These are phyloP conservation scores for Diplodia mutila DNA, from an alignment of 2,329 filamentous ascomycete species.

Conservation along the genomic window DNA sequence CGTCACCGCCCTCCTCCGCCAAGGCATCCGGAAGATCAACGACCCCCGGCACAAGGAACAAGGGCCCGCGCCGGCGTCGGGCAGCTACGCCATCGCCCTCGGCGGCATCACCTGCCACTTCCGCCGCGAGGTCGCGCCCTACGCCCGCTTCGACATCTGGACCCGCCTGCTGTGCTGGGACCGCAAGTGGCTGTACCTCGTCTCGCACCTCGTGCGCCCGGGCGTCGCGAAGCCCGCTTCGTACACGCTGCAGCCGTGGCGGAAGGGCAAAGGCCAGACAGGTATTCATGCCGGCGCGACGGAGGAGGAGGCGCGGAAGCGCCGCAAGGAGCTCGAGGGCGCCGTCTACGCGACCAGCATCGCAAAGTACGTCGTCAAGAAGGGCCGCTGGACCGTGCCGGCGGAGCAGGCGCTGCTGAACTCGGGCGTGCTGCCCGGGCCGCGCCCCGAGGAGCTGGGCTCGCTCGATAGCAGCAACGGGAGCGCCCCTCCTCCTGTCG, in stretches of 20 bases:
- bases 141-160: slow-evolving; percentile 53
- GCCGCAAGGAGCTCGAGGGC: slow-evolving; percentile 38
- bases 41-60: background rate
- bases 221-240: slow-evolving; percentile 43
- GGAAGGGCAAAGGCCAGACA: slow-evolving; percentile 31
- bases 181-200: slow-evolving; percentile 55
- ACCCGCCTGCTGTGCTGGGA: slow-evolving; percentile 54
- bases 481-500: slow-evolving; percentile 20
- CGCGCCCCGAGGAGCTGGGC: slow-evolving; percentile 44
- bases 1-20: slow-evolving; percentile 60
- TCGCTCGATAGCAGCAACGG: slow-evolving; percentile 18
- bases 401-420: slow-evolving; percentile 75
- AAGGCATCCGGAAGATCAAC: slow-evolving; percentile 41
- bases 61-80: no score
- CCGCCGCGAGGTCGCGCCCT: slow-evolving; percentile 51
- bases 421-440: slow-evolving; percentile 78
- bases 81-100: slow-evolving; percentile 46
- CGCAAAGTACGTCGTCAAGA: slow-evolving; percentile 56
- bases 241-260: slow-evolving; percentile 54
- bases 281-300: slow-evolving; percentile 22
- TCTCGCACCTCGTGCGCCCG: slow-evolving; percentile 53
- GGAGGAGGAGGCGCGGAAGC: slow-evolving; percentile 33
- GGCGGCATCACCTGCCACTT: slow-evolving; percentile 54
- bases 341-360: slow-evolving; percentile 55
- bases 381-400: slow-evolving; percentile 74